Base-by-base conservation (phyloP, 352 stramenopile species). In the Stephanocyclus meneghinianus region DNA sequence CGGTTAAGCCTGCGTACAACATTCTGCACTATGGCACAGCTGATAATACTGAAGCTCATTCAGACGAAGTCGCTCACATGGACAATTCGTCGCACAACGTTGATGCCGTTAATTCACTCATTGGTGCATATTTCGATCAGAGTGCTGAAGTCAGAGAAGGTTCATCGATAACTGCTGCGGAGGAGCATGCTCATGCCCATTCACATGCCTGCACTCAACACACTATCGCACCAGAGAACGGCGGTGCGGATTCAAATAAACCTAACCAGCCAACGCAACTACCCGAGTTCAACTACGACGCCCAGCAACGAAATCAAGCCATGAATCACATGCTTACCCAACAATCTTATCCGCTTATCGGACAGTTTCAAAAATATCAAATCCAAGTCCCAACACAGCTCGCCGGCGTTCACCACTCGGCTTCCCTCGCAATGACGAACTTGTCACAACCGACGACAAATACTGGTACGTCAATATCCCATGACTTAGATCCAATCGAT, bases 1-100 rank as follows among this genome's bases (percentile, higher is more conserved):
- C 57, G 16, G 32, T 37, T 2, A 65, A 51, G 57, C 32, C 15
- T 13, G 15, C 57, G 9, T 65, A 65, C 35, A 65, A 65, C 30
- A 30, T 65, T 8, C 15, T 51, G 32, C 32, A 32, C 16, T 63
- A 63, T 63, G 55, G 2, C 21, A 40, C 21, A 16, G 11, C 55
- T 18, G 55, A 2, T n/a, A 47, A 60, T 15, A 55, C 35, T 53
- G 6, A 13, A 32, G 15, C 26, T 13, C 7, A n/a, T 32, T 15
- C 15, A 15, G 50, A 59, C 10, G 16, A 11, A 26, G 18, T 3
- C 15, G 3, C 10, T 59, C 9, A 3, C 2, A 63, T 45, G 9
- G 21, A 26, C 21, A 47, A n/a, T 63, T 42, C 21, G 5, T 15
- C 26, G 35, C 26, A 63, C 6, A 51, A 51, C 35, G 35, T 26